Percentiles rank a stretch among this genome's conserved stretches.
Evolutionary conservation across 371 early-diverging fungal species (phyloP).

Genomic region (Phascolomyces articulosus): DNA sequence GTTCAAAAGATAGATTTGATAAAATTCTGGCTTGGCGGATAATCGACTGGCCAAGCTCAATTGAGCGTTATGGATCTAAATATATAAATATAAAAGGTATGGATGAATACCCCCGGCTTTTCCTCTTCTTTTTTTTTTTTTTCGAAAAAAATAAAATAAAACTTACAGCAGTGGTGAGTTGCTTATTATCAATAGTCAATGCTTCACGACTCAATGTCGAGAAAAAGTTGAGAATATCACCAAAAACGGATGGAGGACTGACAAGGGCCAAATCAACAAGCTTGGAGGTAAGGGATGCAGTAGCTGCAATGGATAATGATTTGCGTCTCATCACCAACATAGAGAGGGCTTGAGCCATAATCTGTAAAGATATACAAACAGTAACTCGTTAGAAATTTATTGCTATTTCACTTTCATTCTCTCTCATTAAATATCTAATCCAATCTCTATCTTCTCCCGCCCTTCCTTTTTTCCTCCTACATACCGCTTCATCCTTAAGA

Average conservation of each 20-base stretch:
- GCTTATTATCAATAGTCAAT: conserved; percentile 51
- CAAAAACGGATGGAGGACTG: conserved; percentile 50
- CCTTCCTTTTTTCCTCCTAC: conserved; percentile 8
- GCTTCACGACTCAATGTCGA: conserved; percentile 52
- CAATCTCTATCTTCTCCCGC: too few relatives aligned
- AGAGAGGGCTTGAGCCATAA: conserved; percentile 64
- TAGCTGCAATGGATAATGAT: conserved; percentile 48
- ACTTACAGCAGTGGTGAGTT: conserved; percentile 50
- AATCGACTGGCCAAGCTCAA: conserved; percentile 56
- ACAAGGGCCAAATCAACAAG: conserved; percentile 67
- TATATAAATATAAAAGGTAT: too few relatives aligned
- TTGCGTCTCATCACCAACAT: conserved; percentile 63
- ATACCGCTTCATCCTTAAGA: conserved; percentile 63
- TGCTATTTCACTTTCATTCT: too few relatives aligned
- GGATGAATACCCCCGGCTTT: too few relatives aligned
- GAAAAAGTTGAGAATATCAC: conserved; percentile 58
- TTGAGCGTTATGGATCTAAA: conserved; percentile 42
- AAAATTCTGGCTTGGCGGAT: conserved; percentile 54
- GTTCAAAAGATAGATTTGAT: conserved; percentile 57
- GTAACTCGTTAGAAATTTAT: too few relatives aligned
- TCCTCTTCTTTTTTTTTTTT: conserved; percentile 20
- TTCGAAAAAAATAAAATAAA: background rate
- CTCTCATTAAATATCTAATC: background rate
- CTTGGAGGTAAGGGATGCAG: conserved; percentile 54
- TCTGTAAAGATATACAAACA: conserved; percentile 28